Evolutionary conservation across 306 rosid genomes (phyloP), one percentile per base, ranked within the genome.

Genomic region (Notholithocarpus densiflorus): DNA sequence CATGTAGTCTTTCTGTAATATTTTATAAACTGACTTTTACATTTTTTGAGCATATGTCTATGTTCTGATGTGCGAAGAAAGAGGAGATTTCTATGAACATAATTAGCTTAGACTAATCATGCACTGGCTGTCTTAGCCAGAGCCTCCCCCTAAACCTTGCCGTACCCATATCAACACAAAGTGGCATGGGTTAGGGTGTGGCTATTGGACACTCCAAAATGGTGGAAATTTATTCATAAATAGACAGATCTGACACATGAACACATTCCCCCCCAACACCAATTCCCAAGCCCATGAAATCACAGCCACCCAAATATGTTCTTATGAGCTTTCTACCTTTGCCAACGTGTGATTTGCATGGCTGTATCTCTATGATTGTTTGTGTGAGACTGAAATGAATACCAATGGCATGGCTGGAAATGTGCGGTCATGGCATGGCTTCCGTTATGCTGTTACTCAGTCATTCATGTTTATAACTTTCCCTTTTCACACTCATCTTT

Each of bases 401-500:
- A 14, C 68, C 15, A 61, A 61, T 61, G 14, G 68, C 68, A 13
- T 23, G 8, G 37, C 34, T 61, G 37, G 9, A 61, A 61, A 61
- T 14, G n/a, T 14, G n/a, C 14, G 17, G 68, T 14, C 31, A 61
- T 2, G 5, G 68, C 34, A 32, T 24, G 71, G 29, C 32, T 12
- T 11, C 37, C 1, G 11, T 24, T 29, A 19, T 62, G 23, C 62
- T 18, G 57, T 31, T 20, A 19, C 43, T 48, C n/a, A 53, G 17
- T 55, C 32, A 19, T 26, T 23, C 37, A 31, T 31, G 52, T 20
- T 45, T 76, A 24, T 53, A 52, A 20, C 68, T 73, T 73, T 56
- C 71, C 77, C 55, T 34, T 60, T 73, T 84, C 61, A 72, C 75
- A 59, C 65, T 69, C 56, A 59, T 82, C 66, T 72, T 80, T 59